Evolutionary conservation across 768 basidiomycete genomes (phyloP).

Genomic region (Sporobolomyces pararoseus): DNA sequence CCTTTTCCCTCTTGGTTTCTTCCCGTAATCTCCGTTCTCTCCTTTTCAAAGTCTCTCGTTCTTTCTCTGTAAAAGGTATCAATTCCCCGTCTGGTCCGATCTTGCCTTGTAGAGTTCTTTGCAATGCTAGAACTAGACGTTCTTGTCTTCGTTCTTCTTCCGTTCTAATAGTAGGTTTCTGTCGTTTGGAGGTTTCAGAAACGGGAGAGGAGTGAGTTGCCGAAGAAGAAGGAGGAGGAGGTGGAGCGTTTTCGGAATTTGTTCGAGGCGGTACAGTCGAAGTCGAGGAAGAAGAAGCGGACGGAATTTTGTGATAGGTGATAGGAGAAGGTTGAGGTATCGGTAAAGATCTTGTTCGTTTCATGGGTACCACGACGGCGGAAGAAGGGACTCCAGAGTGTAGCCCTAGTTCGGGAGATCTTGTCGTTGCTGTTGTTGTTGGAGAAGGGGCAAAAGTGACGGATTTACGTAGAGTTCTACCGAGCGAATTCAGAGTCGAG

Average conservation of each 20-base stretch:
- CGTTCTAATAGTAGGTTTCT: not conserved
- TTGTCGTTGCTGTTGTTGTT: not conserved
- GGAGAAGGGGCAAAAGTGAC: conserved; percentile 24
- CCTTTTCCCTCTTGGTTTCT: not conserved
- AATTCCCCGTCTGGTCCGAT: not conserved
- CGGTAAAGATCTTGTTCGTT: conserved; percentile 2
- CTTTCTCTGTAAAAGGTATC: not conserved
- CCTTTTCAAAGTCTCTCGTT: conserved; percentile 1
- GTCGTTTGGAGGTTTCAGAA: not conserved
- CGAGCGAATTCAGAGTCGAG: not conserved
- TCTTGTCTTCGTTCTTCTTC: not conserved
- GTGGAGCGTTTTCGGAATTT: not conserved
- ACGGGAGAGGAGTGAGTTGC: too few species aligned
- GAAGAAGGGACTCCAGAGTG: not conserved
- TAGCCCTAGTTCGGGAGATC: not conserved
- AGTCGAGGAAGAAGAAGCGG: not conserved
- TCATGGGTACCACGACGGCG: not conserved
- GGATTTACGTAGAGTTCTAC: conserved; percentile 2
- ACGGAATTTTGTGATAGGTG: too few species aligned
- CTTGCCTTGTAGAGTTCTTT: conserved; percentile 11
- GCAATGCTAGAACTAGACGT: not conserved
- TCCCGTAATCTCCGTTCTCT: not conserved
- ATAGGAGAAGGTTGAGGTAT: not conserved
- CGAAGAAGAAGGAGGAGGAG: not conserved
- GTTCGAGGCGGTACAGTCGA: not conserved